Evolutionary conservation across 2,329 filamentous ascomycete species (phyloP).

Genomic region (Apiospora aurea): DNA sequence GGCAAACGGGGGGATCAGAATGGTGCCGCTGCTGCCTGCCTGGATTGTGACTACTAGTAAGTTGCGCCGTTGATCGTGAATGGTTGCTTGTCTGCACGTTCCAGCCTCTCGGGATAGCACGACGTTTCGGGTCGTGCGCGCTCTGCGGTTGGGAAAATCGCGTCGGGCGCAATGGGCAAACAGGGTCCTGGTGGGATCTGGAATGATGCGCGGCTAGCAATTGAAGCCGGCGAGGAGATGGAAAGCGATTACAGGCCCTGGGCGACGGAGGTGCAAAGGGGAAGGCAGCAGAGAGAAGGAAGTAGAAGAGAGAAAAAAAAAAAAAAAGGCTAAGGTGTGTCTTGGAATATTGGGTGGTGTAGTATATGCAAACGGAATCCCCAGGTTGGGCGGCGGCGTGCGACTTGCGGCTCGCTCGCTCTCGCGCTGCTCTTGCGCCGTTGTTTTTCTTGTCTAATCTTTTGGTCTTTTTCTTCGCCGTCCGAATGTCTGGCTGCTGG

Average conservation of each 20-base stretch:
- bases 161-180: constrained; percentile 19
- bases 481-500: neutral
- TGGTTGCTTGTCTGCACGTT: constrained; percentile 16
- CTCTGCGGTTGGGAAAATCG: constrained; percentile 15
- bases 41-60: constrained; percentile 8
- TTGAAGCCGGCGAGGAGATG: constrained; percentile 1
- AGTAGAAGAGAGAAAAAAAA: constrained; percentile 9
- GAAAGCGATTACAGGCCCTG: neutral
- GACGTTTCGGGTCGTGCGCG: constrained; percentile 19
- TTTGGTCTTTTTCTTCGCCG: neutral
- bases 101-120: constrained; percentile 18
- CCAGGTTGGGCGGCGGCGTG: constrained; percentile 15
- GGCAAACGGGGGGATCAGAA: neutral
- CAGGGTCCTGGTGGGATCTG: neutral
- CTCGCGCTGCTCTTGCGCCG: neutral
- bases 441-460: constrained; percentile 8
- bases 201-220: constrained; percentile 8
- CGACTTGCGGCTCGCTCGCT: constrained; percentile 8
- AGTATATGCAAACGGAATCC: constrained; percentile 19
- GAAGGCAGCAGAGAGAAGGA: neutral
- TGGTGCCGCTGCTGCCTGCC: constrained; percentile 14
- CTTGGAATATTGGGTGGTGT: constrained; percentile 22
- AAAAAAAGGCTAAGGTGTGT: constrained; percentile 19
- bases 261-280: neutral
- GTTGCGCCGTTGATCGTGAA: constrained; percentile 16